Conservation (phyloP, 2,329 filamentous ascomycete species). For the Fusarium sp. region DNA sequence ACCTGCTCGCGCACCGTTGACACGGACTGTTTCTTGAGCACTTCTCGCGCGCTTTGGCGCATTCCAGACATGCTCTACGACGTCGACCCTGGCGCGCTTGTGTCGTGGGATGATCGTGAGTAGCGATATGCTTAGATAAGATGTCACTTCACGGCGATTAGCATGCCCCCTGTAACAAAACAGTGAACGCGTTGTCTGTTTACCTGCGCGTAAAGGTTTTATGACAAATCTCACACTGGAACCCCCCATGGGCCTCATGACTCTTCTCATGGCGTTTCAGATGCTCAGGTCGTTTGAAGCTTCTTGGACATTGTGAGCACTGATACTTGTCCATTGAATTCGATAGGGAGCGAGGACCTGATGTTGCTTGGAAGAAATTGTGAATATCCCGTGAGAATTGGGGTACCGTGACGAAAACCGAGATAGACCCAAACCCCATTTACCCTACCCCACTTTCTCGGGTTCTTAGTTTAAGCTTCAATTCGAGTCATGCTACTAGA, state of each 20-base stretch:
- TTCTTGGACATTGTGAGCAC: constrained; percentile 22
- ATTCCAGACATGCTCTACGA: constrained; percentile 27
- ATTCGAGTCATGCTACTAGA: too few species aligned
- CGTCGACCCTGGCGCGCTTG: background rate
- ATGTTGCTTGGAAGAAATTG: too few species aligned
- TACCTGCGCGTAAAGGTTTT: constrained; percentile 38
- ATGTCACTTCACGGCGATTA: background rate
- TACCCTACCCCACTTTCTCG: too few species aligned
- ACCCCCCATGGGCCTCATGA: constrained; percentile 18
- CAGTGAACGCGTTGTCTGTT: too few species aligned
- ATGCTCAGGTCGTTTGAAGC: constrained; percentile 37
- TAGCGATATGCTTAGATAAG: constrained; percentile 1
- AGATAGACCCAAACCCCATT: too few species aligned
- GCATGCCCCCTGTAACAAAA: accelerated
- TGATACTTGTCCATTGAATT: constrained; percentile 17
- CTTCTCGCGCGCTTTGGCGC: constrained; percentile 28
- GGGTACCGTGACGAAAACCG: too few species aligned
- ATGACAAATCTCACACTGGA: constrained; percentile 25
- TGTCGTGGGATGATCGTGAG: background rate
- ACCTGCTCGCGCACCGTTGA: constrained; percentile 13
- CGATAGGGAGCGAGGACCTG: too few species aligned
- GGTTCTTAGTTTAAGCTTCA: too few species aligned
- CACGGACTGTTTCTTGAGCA: constrained; percentile 26
- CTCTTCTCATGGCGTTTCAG: constrained; percentile 33
- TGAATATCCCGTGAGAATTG: too few species aligned